Conservation (phyloP, 2,329 filamentous ascomycete genomes). For the Ophiostoma himal-ulmi region DNA sequence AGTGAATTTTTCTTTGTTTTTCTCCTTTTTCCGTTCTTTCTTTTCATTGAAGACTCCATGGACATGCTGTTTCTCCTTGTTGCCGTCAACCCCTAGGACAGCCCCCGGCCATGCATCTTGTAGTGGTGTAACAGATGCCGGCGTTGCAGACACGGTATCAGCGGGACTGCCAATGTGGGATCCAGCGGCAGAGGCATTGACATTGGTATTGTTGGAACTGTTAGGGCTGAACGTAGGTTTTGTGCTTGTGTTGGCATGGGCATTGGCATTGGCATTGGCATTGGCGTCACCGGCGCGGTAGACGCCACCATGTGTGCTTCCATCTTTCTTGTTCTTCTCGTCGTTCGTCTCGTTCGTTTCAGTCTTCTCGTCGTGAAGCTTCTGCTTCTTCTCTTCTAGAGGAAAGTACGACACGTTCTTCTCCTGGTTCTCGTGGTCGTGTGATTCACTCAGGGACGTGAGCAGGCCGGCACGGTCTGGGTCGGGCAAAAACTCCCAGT, state of each 20-base stretch:
- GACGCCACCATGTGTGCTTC: neutral
- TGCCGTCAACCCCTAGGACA: slow-evolving; percentile 41
- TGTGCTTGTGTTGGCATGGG: neutral
- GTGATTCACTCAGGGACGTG: slow-evolving; percentile 25
- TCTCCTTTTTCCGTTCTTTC: neutral
- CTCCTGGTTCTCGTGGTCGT: slow-evolving; percentile 16
- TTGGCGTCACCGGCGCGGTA: neutral
- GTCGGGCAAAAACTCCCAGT: slow-evolving; percentile 1
- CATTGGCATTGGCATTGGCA: neutral
- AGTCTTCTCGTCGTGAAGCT: neutral
- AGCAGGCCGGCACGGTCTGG: neutral
- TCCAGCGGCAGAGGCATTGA: slow-evolving; percentile 9
- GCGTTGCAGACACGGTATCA: slow-evolving; percentile 19
- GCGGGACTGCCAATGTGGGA: slow-evolving; percentile 12
- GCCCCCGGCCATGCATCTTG: slow-evolving; percentile 51
- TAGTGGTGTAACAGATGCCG: slow-evolving; percentile 41
- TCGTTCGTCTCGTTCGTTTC: neutral
- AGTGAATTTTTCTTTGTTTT: neutral
- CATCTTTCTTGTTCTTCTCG: slow-evolving; percentile 1
- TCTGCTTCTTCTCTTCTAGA: slow-evolving; percentile 29
- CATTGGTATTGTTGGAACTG: slow-evolving; percentile 22
- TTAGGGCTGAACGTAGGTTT: neutral
- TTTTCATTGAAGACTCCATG: slow-evolving; percentile 23
- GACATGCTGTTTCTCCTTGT: slow-evolving; percentile 29
- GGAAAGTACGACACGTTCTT: slow-evolving; percentile 16